Evolutionary conservation across 2,329 filamentous ascomycete species (phyloP).

Genomic region (Zymoseptoria crescenta): DNA sequence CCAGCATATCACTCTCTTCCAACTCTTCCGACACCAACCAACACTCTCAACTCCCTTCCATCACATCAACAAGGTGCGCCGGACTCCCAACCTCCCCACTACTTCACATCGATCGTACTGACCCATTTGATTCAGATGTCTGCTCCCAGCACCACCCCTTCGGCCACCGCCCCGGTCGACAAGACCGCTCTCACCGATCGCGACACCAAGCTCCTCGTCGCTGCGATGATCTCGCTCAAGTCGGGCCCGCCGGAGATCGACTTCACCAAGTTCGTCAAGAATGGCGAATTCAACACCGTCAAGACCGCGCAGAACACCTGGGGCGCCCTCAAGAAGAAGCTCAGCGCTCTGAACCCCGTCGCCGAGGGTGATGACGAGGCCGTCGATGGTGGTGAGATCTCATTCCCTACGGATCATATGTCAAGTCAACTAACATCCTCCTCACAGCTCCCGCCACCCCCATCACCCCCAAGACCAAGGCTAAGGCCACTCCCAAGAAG

Average conservation of each 20-base stretch:
- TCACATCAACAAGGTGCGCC: not conserved
- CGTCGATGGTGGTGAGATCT: conserved; percentile 11
- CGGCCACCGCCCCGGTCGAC: conserved; percentile 3
- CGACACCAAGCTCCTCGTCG: conserved; percentile 25
- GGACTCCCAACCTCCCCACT: not conserved
- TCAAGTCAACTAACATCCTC: conserved; percentile 2
- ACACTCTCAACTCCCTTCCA: not conserved
- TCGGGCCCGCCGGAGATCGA: conserved; percentile 28
- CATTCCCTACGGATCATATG: not conserved
- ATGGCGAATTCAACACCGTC: conserved; percentile 24
- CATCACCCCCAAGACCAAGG: conserved; percentile 13
- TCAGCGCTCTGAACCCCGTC: conserved; percentile 13
- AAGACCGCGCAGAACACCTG: conserved; percentile 30
- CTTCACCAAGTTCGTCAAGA: conserved; percentile 22
- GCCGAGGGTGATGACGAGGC: conserved; percentile 11
- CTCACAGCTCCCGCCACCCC: conserved; percentile 2
- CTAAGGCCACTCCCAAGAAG: conserved; percentile 21
- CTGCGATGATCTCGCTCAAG: conserved; percentile 27
- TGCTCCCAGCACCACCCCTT: conserved; percentile 2
- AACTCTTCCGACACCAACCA: not conserved
- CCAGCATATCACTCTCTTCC: conserved; percentile 1
- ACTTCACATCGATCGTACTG: not conserved
- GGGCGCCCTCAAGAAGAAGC: conserved; percentile 30
- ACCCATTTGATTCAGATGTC: conserved; percentile 8
- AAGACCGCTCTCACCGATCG: conserved; percentile 21